Evolutionary conservation across 768 basidiomycete species (phyloP), one percentile per base, ranked within the genome.

Genomic region (Hypholoma fasciculare): DNA sequence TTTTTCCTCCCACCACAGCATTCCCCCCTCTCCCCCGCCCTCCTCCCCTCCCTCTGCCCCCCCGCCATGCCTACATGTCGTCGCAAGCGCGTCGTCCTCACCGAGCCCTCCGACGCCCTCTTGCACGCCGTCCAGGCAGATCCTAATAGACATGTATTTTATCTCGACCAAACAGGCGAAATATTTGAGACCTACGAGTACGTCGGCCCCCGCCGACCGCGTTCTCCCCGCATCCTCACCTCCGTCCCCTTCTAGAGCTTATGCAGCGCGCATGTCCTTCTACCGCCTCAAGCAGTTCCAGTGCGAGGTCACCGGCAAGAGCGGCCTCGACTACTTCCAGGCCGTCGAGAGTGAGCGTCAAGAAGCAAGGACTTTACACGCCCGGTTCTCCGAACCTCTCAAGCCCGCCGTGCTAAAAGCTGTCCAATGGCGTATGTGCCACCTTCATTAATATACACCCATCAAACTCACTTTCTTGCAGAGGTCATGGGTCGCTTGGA

Each of bases 401-500:
- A 98, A 98, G 73, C 85, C 90, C 58, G 88, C 94, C 48, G 87
- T 98, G 52, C 87, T 99, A 63, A 88, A 82, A 66, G 88, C 92
- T 17, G 94, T 97, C 57, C 97, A 99, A 81, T 98, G 94, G 88
- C 96, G 96, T 98, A 73, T 64, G 96, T 89, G 46, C 69, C 61
- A 63, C 56, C 66, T 59, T 52, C 56, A 17, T 58, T 48, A 56
- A 54, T 57, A 49, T 49, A 19, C 59, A 54, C 57, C 58, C 43
- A 65, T 60, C 61, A 56, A 46, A 39, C 52, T 47, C 36, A 49
- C 40, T 57, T 43, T 30, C 64, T 65, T 62, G 38, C 73, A 97
- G 96, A 97, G 88, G 92, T 98, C 64, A 90, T 98, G 74, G 96
- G 97, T 48, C 89, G 97, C 58, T 79, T 98, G 54, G 96, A 99